Base-by-base conservation (phyloP, 2,329 filamentous ascomycete genomes). In the Colletotrichum liriopes region DNA sequence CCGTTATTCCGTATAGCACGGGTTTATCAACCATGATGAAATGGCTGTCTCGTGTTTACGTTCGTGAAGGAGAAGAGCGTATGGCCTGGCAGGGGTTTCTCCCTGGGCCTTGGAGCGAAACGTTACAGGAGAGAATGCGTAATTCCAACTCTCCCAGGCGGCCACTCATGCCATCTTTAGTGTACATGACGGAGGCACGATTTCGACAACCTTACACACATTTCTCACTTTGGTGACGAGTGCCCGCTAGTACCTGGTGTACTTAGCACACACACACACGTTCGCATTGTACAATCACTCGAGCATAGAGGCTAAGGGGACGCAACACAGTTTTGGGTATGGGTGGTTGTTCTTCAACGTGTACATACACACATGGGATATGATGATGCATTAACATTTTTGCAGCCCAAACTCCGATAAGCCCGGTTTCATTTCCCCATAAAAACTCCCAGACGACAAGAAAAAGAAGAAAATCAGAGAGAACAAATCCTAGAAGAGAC, bases 391-490 rank as follows among this genome's bases (percentile, higher is more conserved):
- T 64, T 64, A 64, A 64, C 61, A 64, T 43, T 55, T 55, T 55
- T 52, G 23, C 35, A 66, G n/a, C 39, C 62, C 62, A 70, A 70
- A 62, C 43, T 60, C 43, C 52, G 54, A 37, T 61, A 61, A 45
- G 63, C 67, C 55, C 62, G 55, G 52, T 65, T 70, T 71, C 63
- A 60, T 71, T 55, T 41, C 62, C 67, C 67, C 47, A 35, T 41
- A 56, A 58, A 58, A 71, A 71, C 67, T 71, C 67, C 67, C 67
- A 60, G 43, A 65, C 45, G 65, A 32, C n/a, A 26, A 32, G 8
- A 43, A 65, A 43, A 37, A 29, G 14, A 39, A 32, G 35, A 39
- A 8, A 29, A 26, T 26, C 23, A 26, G 37, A n/a, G 12, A 29
- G 12, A 49, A 43, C 29, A 61, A 26, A 35, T 61, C 39, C 4